Evolutionary conservation across 352 stramenopile species (phyloP).

Genomic region (Phytophthora citrophthora): DNA sequence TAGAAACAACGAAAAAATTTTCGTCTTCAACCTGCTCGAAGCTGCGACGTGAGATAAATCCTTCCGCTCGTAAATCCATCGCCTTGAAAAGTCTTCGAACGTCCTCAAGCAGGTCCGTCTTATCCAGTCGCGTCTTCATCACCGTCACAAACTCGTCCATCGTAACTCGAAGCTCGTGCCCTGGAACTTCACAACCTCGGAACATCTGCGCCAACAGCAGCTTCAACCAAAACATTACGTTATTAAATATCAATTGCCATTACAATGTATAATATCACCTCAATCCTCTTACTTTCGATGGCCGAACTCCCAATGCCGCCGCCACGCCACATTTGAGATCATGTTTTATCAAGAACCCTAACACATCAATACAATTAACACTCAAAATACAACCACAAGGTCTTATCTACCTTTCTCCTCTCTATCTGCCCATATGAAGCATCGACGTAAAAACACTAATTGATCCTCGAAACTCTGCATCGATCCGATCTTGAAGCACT

Average conservation of each 20-base stretch:
- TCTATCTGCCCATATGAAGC: conserved; percentile 56
- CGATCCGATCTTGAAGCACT: too few relatives aligned
- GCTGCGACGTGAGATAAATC: conserved; percentile 68
- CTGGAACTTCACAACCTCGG: conserved; percentile 3
- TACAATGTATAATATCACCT: background rate
- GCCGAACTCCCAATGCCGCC: conserved; percentile 62
- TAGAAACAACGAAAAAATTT: background rate
- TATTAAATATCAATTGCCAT: background rate
- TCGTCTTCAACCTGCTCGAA: conserved; percentile 43
- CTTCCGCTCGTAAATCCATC: conserved; percentile 59
- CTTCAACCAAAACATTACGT: conserved; percentile 28
- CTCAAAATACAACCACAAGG: background rate
- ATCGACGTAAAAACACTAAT: conserved; percentile 41
- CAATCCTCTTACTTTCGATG: conserved; percentile 56
- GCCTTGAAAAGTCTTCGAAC: conserved; percentile 70
- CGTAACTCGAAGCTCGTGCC: conserved; percentile 30
- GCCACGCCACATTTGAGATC: conserved; percentile 80
- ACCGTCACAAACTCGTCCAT: conserved; percentile 35
- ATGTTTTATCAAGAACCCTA: conserved; percentile 47
- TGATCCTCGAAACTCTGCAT: conserved; percentile 28
- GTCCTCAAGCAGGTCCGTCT: conserved; percentile 60
- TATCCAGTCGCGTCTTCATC: conserved; percentile 43
- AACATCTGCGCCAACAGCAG: conserved; percentile 74
- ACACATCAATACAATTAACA: background rate
- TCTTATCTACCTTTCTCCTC: conserved; percentile 27